Base-by-base conservation (phyloP, 1,284 basidiomycete genomes). In the Pyrrhoderma lamaoense region DNA sequence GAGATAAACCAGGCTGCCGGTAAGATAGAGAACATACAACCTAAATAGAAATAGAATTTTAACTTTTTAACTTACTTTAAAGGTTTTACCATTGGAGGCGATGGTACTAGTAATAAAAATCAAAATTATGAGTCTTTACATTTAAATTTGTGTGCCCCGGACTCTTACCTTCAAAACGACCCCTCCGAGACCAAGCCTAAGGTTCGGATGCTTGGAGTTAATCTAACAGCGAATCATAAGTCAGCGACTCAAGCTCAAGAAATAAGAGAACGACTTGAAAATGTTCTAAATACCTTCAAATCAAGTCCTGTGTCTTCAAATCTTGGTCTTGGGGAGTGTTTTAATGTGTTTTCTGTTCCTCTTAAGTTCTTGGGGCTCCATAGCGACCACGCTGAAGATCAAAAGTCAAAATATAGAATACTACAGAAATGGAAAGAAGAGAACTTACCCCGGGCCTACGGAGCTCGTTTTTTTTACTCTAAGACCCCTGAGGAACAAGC, bases 91-190 rank as follows among this genome's bases (percentile, higher is more conserved):
- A 23, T 52, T 21, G 51, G 53, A 27, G 22, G 46, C 1, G 57
- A 58, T 42, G 52, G 52, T 11, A 57, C 57, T n/a, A 45, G 53
- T 11, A 42, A 58, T 34, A 40, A 42, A 27, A 49, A 39, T 42
- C 37, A 49, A 27, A 40, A 49, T 18, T 42, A 42, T 22, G 50
- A 58, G 16, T 40, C 55, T 7, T 21, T 36, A n/a, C 40, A 42
- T 21, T 19, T 44, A 39, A 42, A 54, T 42, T 23, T 48, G 25
- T 31, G 19, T 7, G 35, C 21, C 25, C 25, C 40, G 21, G 25
- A 25, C 39, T 5, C 49, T 51, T 42, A 19, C 14, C 42, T 38
- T 22, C 8, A 11, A 31, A 7, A 38, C 13, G 7, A 14, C 2
- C 1, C n/a, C 8, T n/a, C n/a, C n/a, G n/a, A n/a, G n/a, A 31